These are phyloP conservation scores for Lagenidium sp. DNA, from an alignment of 352 stramenopile species.

Conservation along the genomic window DNA sequence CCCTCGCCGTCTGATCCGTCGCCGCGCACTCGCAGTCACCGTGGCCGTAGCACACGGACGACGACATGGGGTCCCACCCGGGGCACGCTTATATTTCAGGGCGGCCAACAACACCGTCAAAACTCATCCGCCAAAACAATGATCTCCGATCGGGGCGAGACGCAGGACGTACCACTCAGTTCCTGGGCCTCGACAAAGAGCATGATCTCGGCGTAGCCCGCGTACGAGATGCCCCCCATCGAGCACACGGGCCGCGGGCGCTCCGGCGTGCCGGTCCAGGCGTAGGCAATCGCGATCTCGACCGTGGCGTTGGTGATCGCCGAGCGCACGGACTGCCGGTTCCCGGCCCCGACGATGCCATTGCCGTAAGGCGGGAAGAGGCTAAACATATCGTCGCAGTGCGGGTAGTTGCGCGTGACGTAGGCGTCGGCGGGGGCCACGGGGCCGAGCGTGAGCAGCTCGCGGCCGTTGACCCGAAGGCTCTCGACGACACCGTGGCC, in stretches of 20 bases:
- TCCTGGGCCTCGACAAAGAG: slow-evolving; percentile 78
- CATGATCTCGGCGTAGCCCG: slow-evolving; percentile 68
- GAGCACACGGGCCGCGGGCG: slow-evolving; percentile 51
- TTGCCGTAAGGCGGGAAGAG: slow-evolving; percentile 74
- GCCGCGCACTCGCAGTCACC: slow-evolving; percentile 59
- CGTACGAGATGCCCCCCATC: slow-evolving; percentile 67
- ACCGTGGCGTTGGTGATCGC: slow-evolving; percentile 34
- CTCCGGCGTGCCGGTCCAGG: slow-evolving; percentile 54
- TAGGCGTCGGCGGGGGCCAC: slow-evolving; percentile 63
- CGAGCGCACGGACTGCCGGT: slow-evolving; percentile 53
- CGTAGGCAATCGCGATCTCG: slow-evolving; percentile 38
- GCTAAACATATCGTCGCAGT: slow-evolving; percentile 83
- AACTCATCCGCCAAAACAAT: neutral
- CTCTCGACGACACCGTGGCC: slow-evolving; percentile 49
- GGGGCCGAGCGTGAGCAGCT: slow-evolving; percentile 41
- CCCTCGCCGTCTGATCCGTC: too few species aligned
- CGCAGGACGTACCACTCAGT: slow-evolving; percentile 35
- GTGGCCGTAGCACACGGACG: slow-evolving; percentile 45
- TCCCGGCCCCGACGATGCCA: slow-evolving; percentile 47
- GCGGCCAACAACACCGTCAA: slow-evolving; percentile 3
- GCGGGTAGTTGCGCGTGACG: slow-evolving; percentile 56
- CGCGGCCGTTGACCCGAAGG: slow-evolving; percentile 46
- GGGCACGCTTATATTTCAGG: slow-evolving; percentile 36
- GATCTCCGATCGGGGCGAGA: neutral
- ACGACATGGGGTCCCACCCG: slow-evolving; percentile 50